Conservation (phyloP, 768 basidiomycete species). For the Lentinula boryana region DNA sequence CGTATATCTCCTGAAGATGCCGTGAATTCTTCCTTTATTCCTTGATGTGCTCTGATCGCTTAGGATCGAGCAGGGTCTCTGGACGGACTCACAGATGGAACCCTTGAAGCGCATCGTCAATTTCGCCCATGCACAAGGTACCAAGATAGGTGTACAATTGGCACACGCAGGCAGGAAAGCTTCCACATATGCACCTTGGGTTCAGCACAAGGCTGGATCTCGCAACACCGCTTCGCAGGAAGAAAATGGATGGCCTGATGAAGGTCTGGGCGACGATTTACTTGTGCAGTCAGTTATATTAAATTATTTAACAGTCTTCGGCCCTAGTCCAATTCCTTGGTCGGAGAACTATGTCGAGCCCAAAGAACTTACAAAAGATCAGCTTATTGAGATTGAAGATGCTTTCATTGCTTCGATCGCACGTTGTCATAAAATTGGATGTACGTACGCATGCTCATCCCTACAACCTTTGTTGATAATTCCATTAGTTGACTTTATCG, state of each 20-base stretch:
- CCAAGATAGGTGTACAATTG: constrained; percentile 73
- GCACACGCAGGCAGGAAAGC: constrained; percentile 73
- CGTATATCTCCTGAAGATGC: constrained; percentile 74
- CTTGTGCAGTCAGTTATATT: background rate
- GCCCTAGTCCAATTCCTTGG: constrained; percentile 54
- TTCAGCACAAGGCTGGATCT: constrained; percentile 31
- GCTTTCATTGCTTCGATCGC: constrained; percentile 52
- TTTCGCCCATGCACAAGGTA: constrained; percentile 66
- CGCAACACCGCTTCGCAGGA: constrained; percentile 35
- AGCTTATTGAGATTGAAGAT: constrained; percentile 51
- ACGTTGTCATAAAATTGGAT: constrained; percentile 56
- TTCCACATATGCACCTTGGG: constrained; percentile 65
- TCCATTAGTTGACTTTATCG: constrained; percentile 57
- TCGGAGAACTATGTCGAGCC: constrained; percentile 47
- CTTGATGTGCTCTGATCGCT: background rate
- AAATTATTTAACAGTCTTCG: constrained; percentile 40
- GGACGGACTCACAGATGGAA: constrained; percentile 71
- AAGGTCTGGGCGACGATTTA: constrained; percentile 31
- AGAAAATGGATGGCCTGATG: constrained; percentile 66
- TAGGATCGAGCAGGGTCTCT: constrained; percentile 45
- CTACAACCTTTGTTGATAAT: background rate
- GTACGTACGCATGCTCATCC: constrained; percentile 27
- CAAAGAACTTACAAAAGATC: constrained; percentile 46
- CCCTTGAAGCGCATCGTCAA: constrained; percentile 67
- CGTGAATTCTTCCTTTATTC: constrained; percentile 26